A percentile compares a stretch with the other conserved stretches of the same genome.
These are phyloP conservation scores for Zarea fungicola DNA, from an alignment of 2,329 filamentous ascomycete species.

Conservation along the genomic window DNA sequence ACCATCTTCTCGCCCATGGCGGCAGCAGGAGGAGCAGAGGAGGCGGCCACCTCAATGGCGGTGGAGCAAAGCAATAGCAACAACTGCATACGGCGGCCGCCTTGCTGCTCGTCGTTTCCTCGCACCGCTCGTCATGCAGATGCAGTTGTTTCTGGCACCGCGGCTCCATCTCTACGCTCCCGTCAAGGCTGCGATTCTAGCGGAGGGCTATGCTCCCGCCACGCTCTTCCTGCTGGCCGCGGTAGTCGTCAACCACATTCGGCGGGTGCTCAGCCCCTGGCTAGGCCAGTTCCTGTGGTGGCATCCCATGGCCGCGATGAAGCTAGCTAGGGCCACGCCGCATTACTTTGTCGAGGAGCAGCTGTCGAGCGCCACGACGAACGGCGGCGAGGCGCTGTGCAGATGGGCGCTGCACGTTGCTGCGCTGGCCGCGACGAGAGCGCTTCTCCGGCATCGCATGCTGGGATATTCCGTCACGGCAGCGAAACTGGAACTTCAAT, in stretches of 20 bases:
- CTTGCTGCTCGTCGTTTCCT: background rate
- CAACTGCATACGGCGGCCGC: background rate
- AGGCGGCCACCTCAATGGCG: too few species aligned
- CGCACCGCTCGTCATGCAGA: background rate
- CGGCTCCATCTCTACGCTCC: constrained; percentile 3
- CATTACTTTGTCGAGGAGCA: constrained; percentile 29
- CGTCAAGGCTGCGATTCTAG: constrained; percentile 18
- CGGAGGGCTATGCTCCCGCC: constrained; percentile 20
- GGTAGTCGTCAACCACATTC: constrained; percentile 34
- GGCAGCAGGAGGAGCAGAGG: too few species aligned
- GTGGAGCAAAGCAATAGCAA: background rate
- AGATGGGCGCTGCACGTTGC: constrained; percentile 10
- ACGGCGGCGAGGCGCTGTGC: constrained; percentile 12
- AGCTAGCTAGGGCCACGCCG: constrained; percentile 30
- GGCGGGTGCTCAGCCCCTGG: constrained; percentile 27
- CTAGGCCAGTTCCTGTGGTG: constrained; percentile 25
- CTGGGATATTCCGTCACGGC: background rate
- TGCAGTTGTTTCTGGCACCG: constrained; percentile 3
- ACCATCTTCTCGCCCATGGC: too few species aligned
- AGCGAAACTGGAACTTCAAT: background rate
- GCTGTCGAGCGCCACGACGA: constrained; percentile 13
- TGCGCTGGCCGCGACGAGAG: constrained; percentile 5
- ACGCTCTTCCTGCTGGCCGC: constrained; percentile 28
- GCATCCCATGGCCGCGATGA: constrained; percentile 30
- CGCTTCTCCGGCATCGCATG: constrained; percentile 5